Conservation (phyloP, 345 rosid species). For the Atalantia buxifolia region DNA sequence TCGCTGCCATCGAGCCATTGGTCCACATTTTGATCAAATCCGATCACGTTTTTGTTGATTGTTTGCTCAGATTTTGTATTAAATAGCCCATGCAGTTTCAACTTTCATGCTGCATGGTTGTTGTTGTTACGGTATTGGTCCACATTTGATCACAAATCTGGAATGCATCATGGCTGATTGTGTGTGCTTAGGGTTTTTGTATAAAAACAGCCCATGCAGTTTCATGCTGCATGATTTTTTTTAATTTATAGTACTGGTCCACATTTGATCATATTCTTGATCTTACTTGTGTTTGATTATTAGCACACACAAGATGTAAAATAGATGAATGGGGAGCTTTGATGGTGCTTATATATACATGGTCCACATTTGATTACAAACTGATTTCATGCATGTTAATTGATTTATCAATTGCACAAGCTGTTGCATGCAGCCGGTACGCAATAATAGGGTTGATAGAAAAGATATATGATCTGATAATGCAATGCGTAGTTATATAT, state of each 20-base stretch:
- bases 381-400: conserved; percentile 4
- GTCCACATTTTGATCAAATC: background rate
- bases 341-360: background rate
- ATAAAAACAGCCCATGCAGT: background rate
- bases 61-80: background rate
- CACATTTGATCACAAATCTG: background rate
- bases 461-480: no score
- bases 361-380: conserved; percentile 17
- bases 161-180: background rate
- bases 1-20: conserved; percentile 6
- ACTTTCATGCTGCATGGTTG: background rate
- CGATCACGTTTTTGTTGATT: background rate
- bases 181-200: background rate
- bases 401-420: background rate
- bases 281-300: background rate
- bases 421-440: background rate
- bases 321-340: background rate
- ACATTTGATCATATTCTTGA: conserved; percentile 1
- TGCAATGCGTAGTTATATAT: no score
- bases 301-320: no score
- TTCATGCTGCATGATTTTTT: background rate
- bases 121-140: background rate
- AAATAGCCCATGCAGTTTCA: background rate
- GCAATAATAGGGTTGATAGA: background rate
- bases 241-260: conserved; percentile 2